Base-by-base conservation (phyloP, 2,329 filamentous ascomycete genomes). In the Colletotrichum kahawae region DNA sequence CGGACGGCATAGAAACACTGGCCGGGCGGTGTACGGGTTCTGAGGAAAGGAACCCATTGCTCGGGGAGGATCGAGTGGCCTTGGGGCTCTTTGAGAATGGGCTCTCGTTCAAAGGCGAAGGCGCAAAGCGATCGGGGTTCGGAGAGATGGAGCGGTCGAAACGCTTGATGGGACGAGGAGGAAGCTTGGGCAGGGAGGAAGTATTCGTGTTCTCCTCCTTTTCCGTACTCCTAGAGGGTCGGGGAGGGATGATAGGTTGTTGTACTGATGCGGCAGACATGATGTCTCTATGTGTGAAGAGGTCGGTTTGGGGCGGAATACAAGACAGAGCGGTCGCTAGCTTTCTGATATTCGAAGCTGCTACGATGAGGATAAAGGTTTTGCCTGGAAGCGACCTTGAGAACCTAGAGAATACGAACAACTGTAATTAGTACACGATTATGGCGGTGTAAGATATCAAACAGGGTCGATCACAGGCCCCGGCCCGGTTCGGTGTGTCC, bases 71-170 rank as follows among this genome's bases (percentile, higher is more conserved):
- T 56, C 79, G 79, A 67, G 79, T 82, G 74, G 82, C 79, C 77
- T 82, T 85, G 78, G 83, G 82, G 79, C 86, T 85, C 84, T 89
- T 87, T 66, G 87, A 83, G 75, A 93, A 91, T 12, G 87, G 84
- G 71, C 87, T 90, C 80, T 95, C 94, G 82, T 96, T 97, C 80
- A 98, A 88, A 10, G 96, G 96, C 67, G 96, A 98, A 66, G 92
- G 95, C 43, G 95, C 94, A 83, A 94, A 98, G 79, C 93, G 93
- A 79, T 95, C 93, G 79, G 93, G 92, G 79, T 92, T 90, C 57
- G 95, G 95, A 70, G 95, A 98, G 77, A 93, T 83, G 34, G 95
- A 95, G 83, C 95, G 94, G 78, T 95, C 93, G 79, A 92, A 82
- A 60, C 93, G 94, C 82, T 93, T 93, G 67, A 83, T 78, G 6